phyloP scores from a whole-genome alignment of 805 yeast genomes.

The Grigorovia jiainica region DNA sequence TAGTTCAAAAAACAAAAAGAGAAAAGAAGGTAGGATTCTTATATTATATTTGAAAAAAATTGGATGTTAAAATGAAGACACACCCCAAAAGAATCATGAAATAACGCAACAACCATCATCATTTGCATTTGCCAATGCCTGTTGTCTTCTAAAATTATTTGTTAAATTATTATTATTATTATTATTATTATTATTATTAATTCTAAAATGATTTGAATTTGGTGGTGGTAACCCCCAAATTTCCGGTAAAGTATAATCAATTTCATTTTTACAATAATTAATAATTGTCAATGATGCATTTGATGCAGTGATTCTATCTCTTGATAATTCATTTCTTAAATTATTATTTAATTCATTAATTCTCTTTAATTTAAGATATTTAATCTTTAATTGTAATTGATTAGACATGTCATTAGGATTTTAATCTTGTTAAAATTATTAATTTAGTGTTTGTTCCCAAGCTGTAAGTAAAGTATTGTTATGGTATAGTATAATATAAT shows the following conservation, averaged over 20 bases:
- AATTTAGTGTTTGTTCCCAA: too few species aligned
- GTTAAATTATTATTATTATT: background rate
- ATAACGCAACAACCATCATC: constrained; percentile 27
- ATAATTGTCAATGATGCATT: constrained; percentile 45
- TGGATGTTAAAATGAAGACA: too few species aligned
- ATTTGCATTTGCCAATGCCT: background rate
- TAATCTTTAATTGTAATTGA: constrained; percentile 35
- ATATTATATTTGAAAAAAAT: too few species aligned
- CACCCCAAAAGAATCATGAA: background rate
- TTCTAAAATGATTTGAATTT: constrained; percentile 33
- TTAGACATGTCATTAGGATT: background rate
- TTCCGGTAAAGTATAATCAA: constrained; percentile 33
- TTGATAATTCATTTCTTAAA: constrained; percentile 40
- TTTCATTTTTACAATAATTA: constrained; percentile 27
- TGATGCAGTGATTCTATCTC: constrained; percentile 56
- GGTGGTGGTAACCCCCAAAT: constrained; percentile 33
- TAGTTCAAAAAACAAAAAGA: too few species aligned
- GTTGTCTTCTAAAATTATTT: background rate
- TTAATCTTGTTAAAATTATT: too few species aligned
- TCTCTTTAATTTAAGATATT: constrained; percentile 50
- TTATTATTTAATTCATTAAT: constrained; percentile 47
- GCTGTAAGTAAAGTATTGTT: too few species aligned
- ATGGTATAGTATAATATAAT: too few species aligned
- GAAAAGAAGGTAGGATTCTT: too few species aligned
- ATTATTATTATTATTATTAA: constrained; percentile 6